Percentiles rank a stretch among this genome's conserved stretches.
phyloP scores from a whole-genome alignment of 2,329 filamentous ascomycete genomes.

The Botryotinia convoluta region DNA sequence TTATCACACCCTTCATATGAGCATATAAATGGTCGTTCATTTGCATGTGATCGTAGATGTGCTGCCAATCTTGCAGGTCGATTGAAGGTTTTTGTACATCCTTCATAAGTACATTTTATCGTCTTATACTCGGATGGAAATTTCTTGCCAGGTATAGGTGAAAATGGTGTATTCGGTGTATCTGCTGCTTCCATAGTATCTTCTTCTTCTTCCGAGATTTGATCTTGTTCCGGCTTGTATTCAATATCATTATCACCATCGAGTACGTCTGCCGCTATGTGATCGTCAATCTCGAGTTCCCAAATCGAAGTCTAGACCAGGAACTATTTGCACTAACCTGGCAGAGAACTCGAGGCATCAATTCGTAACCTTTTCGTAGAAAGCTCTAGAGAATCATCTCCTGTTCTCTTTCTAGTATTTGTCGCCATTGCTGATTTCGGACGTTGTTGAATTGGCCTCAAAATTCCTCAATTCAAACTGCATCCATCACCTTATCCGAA shows the following conservation, averaged over 20 bases:
- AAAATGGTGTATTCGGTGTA: constrained; percentile 51
- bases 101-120: constrained; percentile 69
- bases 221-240: constrained; percentile 38
- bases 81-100: constrained; percentile 82
- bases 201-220: constrained; percentile 39
- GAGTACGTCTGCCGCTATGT: constrained; percentile 41
- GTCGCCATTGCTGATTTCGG: constrained; percentile 28
- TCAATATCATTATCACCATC: constrained; percentile 39
- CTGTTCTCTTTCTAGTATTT: constrained; percentile 30
- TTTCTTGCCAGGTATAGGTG: constrained; percentile 47
- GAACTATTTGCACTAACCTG: constrained; percentile 16
- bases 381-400: constrained; percentile 22
- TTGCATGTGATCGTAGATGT: constrained; percentile 81
- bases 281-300: constrained; percentile 11
- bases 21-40: constrained; percentile 78
- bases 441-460: constrained; percentile 9
- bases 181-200: constrained; percentile 38
- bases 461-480: not conserved
- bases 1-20: constrained; percentile 70
- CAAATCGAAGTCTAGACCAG: constrained; percentile 22
- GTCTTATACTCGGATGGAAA: constrained; percentile 74
- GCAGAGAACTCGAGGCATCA: constrained; percentile 20
- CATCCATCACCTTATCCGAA: constrained; percentile 16
- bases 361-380: constrained; percentile 30
- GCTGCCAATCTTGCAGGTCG: constrained; percentile 76